A percentile compares a stretch with the other conserved stretches of the same genome.
phyloP scores from a whole-genome alignment of 2,329 filamentous ascomycete species.

The Colletotrichum sp. region DNA sequence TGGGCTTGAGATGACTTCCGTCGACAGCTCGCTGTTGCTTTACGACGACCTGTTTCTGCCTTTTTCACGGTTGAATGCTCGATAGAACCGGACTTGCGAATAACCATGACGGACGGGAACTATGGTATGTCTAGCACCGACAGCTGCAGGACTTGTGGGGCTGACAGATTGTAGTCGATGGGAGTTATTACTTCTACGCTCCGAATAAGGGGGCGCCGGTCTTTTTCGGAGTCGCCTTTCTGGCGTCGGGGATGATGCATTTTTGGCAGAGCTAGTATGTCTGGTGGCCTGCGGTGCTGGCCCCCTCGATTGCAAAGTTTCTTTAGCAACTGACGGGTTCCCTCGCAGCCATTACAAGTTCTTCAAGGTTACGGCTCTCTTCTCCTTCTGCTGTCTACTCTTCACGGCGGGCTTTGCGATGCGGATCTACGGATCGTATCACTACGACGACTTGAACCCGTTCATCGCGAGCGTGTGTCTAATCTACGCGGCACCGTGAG shows the following conservation, averaged over 20 bases:
- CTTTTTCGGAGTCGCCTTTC: slow-evolving; percentile 50
- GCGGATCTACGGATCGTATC: slow-evolving; percentile 34
- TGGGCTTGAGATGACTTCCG: background rate
- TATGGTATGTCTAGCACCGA: slow-evolving; percentile 27
- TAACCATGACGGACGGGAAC: slow-evolving; percentile 34
- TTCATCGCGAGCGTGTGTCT: slow-evolving; percentile 40
- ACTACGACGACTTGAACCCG: slow-evolving; percentile 34
- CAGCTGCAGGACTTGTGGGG: background rate
- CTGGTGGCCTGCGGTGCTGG: background rate
- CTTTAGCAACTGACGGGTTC: background rate
- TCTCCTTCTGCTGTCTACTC: slow-evolving; percentile 58
- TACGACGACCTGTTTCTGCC: background rate
- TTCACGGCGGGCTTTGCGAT: slow-evolving; percentile 62
- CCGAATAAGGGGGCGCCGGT: slow-evolving; percentile 53
- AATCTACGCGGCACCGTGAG: slow-evolving; percentile 39
- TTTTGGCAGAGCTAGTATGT: slow-evolving; percentile 49
- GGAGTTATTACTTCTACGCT: slow-evolving; percentile 51
- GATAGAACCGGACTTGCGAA: too few species aligned
- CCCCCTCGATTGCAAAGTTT: background rate
- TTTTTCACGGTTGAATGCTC: background rate
- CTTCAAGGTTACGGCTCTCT: slow-evolving; percentile 60
- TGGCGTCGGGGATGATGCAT: slow-evolving; percentile 41
- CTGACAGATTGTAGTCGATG: slow-evolving; percentile 34
- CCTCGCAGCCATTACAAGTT: slow-evolving; percentile 56
- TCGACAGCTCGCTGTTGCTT: background rate